Evolutionary conservation across 352 stramenopile species (phyloP).

Genomic region (Plasmopara halstedii): DNA sequence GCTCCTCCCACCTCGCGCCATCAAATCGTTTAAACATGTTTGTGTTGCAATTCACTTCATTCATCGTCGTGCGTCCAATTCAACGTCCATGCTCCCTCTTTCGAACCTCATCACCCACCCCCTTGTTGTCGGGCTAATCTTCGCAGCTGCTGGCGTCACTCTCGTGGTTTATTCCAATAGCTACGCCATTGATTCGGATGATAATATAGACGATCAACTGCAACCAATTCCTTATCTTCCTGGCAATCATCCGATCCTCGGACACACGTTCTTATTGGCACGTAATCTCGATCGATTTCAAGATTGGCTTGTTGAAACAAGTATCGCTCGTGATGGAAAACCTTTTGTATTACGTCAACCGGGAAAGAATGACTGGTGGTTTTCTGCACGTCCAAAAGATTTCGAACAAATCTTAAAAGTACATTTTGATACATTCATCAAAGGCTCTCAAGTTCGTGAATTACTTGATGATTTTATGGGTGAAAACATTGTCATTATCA

Average conservation of each 20-base stretch:
- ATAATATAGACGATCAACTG: conserved; percentile 4
- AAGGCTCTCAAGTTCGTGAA: conserved; percentile 30
- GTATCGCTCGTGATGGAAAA: conserved; percentile 18
- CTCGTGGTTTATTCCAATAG: conserved; percentile 5
- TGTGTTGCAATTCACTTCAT: no score
- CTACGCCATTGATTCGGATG: conserved; percentile 9
- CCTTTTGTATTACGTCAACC: conserved; percentile 31
- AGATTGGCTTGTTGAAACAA: conserved; percentile 30
- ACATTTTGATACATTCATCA: conserved; percentile 47
- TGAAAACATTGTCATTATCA: conserved; percentile 38
- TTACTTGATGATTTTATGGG: conserved; percentile 38
- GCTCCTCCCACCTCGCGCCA: conserved; percentile 7
- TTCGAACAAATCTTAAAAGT: conserved; percentile 46
- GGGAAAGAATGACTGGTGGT: conserved; percentile 32
- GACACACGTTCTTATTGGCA: conserved; percentile 25
- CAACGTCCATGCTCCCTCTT: conserved; percentile 18
- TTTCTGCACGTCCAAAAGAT: conserved; percentile 28
- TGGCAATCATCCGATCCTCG: conserved; percentile 17
- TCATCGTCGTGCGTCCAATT: conserved; percentile 12
- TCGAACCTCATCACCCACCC: conserved; percentile 12
- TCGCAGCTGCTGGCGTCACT: conserved; percentile 10
- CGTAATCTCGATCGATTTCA: conserved; percentile 25
- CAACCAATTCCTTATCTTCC: conserved; percentile 20
- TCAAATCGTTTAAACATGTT: conserved; percentile 2
- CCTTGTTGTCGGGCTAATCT: conserved; percentile 15